These are phyloP conservation scores for Neltuma alba DNA, from an alignment of 306 rosid genomes.

Conservation along the genomic window DNA sequence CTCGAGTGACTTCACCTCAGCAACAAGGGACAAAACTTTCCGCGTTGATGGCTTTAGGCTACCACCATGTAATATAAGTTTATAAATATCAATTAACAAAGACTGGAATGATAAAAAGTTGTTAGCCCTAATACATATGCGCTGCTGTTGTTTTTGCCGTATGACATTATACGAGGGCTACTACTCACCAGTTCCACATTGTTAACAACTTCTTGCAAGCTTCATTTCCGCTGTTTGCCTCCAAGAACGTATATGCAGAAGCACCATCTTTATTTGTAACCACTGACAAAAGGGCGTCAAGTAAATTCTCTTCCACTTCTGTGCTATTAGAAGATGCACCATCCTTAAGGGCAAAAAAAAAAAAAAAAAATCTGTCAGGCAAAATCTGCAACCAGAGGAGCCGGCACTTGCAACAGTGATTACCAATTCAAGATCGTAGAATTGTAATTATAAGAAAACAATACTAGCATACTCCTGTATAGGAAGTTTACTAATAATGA, in stretches of 20 bases:
- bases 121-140: not conserved
- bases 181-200: conserved; percentile 74
- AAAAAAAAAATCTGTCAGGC: conserved; percentile 23
- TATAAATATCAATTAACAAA: conserved; percentile 7
- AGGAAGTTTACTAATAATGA: conserved; percentile 1
- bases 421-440: conserved; percentile 16
- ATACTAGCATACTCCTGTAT: not conserved
- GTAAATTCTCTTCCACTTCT: conserved; percentile 54
- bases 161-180: not conserved
- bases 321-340: conserved; percentile 50
- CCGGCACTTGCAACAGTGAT: conserved; percentile 23
- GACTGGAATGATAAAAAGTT: conserved; percentile 6
- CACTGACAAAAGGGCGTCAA: conserved; percentile 68
- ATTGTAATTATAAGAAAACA: not conserved
- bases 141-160: not conserved
- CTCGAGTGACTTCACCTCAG: conserved; percentile 65
- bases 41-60: conserved; percentile 75
- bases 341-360: conserved; percentile 64
- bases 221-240: conserved; percentile 57
- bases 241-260: conserved; percentile 63
- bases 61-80: conserved; percentile 32
- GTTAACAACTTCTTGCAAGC: conserved; percentile 63
- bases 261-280: conserved; percentile 47
- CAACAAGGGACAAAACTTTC: conserved; percentile 66
- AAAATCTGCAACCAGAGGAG: conserved; percentile 28